Conservation (phyloP, 75 land plant genomes). For the Cunninghamia lanceolata region DNA sequence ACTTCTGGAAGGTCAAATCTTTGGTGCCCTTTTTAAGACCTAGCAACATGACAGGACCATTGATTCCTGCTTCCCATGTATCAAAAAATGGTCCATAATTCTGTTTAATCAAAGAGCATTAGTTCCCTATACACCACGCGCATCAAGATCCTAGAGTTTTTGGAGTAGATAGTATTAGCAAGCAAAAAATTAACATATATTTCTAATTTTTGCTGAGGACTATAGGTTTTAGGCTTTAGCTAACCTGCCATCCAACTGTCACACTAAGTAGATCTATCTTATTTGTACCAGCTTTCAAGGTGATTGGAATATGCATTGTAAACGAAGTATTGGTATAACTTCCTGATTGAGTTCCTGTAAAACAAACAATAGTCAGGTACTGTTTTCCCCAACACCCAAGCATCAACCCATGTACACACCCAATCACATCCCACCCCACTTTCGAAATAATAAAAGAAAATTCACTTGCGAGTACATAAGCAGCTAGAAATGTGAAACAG, state of each 20-base stretch:
- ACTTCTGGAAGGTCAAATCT: neutral
- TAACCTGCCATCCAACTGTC: constrained; percentile 62
- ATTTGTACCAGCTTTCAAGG: constrained; percentile 46
- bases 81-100: constrained; percentile 12
- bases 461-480: neutral
- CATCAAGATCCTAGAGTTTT: neutral
- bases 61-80: constrained; percentile 8
- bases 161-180: neutral
- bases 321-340: neutral
- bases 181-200: neutral
- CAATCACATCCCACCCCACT: neutral
- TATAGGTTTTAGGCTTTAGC: neutral
- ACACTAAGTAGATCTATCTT: constrained; percentile 50
- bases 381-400: neutral
- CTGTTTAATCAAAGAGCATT: constrained; percentile 2
- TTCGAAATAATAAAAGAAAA: neutral
- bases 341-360: constrained; percentile 36
- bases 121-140: neutral
- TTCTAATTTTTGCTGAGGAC: neutral
- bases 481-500: neutral
- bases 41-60: constrained; percentile 3
- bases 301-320: constrained; percentile 23
- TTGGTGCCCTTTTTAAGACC: constrained; percentile 6
- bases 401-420: neutral
- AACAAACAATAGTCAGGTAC: neutral